These are phyloP conservation scores for Aspergillus fructus DNA, from an alignment of 2,329 filamentous ascomycete genomes.

Conservation along the genomic window DNA sequence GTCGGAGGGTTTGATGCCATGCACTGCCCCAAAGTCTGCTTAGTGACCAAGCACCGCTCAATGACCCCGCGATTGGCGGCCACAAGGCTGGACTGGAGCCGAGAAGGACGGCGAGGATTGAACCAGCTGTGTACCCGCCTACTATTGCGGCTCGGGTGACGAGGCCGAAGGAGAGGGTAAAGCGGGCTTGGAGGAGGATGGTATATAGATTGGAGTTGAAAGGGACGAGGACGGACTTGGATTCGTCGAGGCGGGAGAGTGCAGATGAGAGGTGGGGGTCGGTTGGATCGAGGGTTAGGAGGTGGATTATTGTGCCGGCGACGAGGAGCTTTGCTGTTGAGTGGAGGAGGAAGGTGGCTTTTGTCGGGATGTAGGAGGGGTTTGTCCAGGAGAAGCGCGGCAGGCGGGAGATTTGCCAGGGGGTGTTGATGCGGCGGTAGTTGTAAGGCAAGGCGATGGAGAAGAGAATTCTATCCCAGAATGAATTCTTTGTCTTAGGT, in stretches of 20 bases:
- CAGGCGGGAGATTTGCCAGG: conserved; percentile 20
- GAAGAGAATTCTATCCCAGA: conserved; percentile 6
- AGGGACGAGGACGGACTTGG: conserved; percentile 6
- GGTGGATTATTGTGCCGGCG: conserved; percentile 4
- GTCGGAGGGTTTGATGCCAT: conserved; percentile 24
- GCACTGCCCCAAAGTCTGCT: conserved; percentile 20
- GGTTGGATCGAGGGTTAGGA: conserved; percentile 14
- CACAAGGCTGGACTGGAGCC: conserved; percentile 15
- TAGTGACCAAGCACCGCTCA: conserved; percentile 15
- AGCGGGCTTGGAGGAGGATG: conserved; percentile 4
- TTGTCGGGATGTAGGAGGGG: conserved; percentile 1
- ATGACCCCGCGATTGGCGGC: conserved; percentile 17
- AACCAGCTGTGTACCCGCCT: conserved; percentile 11
- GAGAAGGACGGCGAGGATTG: conserved; percentile 5
- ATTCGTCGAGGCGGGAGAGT: neutral
- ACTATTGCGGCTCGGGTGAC: conserved; percentile 15
- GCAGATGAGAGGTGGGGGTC: conserved; percentile 4
- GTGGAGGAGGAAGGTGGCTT: conserved; percentile 9
- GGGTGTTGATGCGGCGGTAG: conserved; percentile 22
- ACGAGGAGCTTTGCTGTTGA: conserved; percentile 3
- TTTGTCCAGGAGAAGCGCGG: conserved; percentile 2
- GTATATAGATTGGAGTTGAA: neutral
- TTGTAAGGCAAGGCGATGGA: conserved; percentile 18
- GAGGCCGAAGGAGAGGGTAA: conserved; percentile 18
- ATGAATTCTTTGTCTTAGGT: neutral